These are phyloP conservation scores for Piper longum DNA, from an alignment of 164 flowering plant genomes.

Conservation along the genomic window DNA sequence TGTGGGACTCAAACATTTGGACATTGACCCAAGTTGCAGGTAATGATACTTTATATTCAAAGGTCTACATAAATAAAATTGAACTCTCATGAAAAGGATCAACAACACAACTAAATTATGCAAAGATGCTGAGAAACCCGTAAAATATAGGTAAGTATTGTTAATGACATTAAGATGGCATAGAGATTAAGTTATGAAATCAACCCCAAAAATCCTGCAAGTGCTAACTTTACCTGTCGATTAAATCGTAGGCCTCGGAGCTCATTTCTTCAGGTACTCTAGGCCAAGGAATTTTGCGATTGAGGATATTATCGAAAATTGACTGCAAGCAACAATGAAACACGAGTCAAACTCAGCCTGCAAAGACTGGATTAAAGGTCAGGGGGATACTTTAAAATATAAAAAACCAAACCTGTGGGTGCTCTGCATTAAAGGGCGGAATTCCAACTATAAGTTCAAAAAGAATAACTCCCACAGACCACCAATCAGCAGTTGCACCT, in stretches of 20 bases:
- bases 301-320: slow-evolving; percentile 95
- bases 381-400: too few species aligned
- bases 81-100: too few species aligned
- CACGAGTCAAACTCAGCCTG: too few species aligned
- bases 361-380: too few species aligned
- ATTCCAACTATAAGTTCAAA: slow-evolving; percentile 94
- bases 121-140: too few species aligned
- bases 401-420: slow-evolving; percentile 65
- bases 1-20: too few species aligned
- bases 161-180: background rate
- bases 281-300: slow-evolving; percentile 97
- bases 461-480: slow-evolving; percentile 97
- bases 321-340: slow-evolving; percentile 21
- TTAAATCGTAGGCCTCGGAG: slow-evolving; percentile 68
- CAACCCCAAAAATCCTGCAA: background rate
- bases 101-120: too few species aligned
- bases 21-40: too few species aligned
- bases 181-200: background rate
- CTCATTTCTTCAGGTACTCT: slow-evolving; percentile 88
- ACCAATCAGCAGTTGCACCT: slow-evolving; percentile 99
- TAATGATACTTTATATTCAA: too few species aligned
- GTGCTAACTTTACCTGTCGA: slow-evolving; percentile 44
- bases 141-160: too few species aligned
- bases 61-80: too few species aligned
- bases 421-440: slow-evolving; percentile 98